Conservation (phyloP, 805 yeast species). For the Saccharomycopsis fibuligera region DNA sequence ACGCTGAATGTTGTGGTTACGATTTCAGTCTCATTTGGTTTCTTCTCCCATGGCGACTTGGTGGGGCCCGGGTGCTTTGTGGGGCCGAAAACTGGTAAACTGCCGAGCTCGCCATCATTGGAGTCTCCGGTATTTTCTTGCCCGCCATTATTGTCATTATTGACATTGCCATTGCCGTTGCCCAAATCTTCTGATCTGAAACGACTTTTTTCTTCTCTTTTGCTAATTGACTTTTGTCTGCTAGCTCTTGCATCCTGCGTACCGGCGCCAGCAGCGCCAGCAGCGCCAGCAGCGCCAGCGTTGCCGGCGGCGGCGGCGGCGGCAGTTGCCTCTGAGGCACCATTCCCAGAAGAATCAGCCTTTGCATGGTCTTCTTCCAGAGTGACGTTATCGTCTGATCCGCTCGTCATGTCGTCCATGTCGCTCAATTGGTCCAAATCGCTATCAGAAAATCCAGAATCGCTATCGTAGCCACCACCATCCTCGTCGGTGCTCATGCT, state of each 20-base stretch:
- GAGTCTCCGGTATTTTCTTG: slow-evolving; percentile 14
- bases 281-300: not conserved
- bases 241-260: not conserved
- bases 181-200: too few relatives aligned
- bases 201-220: slow-evolving; percentile 1
- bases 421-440: slow-evolving; percentile 11
- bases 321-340: not conserved
- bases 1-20: slow-evolving; percentile 48
- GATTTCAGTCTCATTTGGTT: slow-evolving; percentile 47
- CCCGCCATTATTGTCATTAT: slow-evolving; percentile 6
- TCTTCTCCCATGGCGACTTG: slow-evolving; percentile 35
- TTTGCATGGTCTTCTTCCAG: too few relatives aligned
- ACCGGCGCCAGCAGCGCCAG: not conserved
- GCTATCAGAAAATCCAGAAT: slow-evolving; percentile 10
- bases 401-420: slow-evolving; percentile 16
- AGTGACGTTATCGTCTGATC: slow-evolving; percentile 5
- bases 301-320: not conserved
- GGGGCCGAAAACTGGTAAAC: slow-evolving; percentile 37
- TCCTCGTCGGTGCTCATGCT: not conserved
- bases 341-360: not conserved
- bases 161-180: not conserved
- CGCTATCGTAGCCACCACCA: slow-evolving; percentile 6
- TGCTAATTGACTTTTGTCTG: not conserved
- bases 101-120: slow-evolving; percentile 27
- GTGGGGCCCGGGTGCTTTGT: slow-evolving; percentile 38